Evolutionary conservation across 176 grass and related monocot genomes (phyloP).

Genomic region (Echinochloa phyllopogon): DNA sequence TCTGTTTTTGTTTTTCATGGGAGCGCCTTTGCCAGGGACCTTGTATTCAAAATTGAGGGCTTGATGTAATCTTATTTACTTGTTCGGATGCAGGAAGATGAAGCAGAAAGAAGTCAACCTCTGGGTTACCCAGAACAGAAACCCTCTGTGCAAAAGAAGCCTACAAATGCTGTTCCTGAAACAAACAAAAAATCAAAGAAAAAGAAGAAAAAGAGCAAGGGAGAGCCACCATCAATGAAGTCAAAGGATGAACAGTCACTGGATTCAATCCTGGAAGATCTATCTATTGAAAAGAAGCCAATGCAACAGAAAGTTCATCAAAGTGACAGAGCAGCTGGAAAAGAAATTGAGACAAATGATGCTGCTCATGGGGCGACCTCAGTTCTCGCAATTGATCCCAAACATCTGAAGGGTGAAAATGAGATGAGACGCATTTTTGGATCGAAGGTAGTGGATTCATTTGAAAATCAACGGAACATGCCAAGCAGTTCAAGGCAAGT

Average conservation of each 20-base stretch:
- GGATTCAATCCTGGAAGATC: constrained; percentile 80
- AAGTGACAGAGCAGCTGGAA: constrained; percentile 50
- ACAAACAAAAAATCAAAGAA: constrained; percentile 92
- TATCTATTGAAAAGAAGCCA: constrained; percentile 67
- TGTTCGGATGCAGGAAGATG: constrained; percentile 70
- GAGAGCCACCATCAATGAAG: constrained; percentile 39
- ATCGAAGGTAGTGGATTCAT: constrained; percentile 95
- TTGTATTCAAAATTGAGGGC: neutral
- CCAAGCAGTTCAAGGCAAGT: constrained; percentile 73
- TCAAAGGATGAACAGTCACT: constrained; percentile 58
- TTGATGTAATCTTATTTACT: constrained; percentile 11
- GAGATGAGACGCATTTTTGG: constrained; percentile 98
- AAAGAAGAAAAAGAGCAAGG: constrained; percentile 94
- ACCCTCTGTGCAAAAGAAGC: constrained; percentile 49
- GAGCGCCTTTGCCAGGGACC: neutral
- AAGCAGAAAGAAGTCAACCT: constrained; percentile 52
- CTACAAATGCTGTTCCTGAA: constrained; percentile 33
- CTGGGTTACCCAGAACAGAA: constrained; percentile 41
- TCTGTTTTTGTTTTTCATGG: neutral
- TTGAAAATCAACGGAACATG: constrained; percentile 79
- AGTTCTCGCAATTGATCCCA: constrained; percentile 79
- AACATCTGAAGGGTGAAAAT: constrained; percentile 90
- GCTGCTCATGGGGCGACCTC: constrained; percentile 37
- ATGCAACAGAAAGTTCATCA: constrained; percentile 43
- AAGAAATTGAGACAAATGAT: constrained; percentile 50